phyloP scores from a whole-genome alignment of 1,139 yeast species.

The Torulaspora pretoriensis region DNA sequence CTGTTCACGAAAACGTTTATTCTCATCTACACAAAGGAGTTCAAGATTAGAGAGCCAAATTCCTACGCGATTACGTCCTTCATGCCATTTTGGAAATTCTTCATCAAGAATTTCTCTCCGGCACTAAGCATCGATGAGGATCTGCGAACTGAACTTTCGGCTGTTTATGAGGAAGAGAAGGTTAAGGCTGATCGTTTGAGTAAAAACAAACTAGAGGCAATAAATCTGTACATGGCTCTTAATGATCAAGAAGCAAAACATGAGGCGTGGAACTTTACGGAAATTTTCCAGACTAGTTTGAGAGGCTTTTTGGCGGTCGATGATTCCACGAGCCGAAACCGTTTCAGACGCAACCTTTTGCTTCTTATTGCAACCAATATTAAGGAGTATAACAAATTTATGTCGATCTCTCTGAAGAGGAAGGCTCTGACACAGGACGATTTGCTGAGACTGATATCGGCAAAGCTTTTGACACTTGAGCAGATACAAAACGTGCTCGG shows the following conservation, averaged over 20 bases:
- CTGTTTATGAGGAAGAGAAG: slow-evolving; percentile 33
- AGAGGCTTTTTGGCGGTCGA: slow-evolving; percentile 21
- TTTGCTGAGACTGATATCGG: slow-evolving; percentile 25
- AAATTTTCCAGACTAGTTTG: slow-evolving; percentile 31
- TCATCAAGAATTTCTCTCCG: slow-evolving; percentile 30
- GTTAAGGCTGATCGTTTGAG: slow-evolving; percentile 23
- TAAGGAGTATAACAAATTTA: slow-evolving; percentile 33
- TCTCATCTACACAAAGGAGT: slow-evolving; percentile 26
- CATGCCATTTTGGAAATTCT: slow-evolving; percentile 35
- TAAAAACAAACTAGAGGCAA: slow-evolving; percentile 19
- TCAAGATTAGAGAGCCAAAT: slow-evolving; percentile 24
- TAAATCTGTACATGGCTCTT: slow-evolving; percentile 18
- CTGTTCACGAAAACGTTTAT: slow-evolving; percentile 34
- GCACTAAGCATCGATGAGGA: slow-evolving; percentile 31
- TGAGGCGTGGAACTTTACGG: slow-evolving; percentile 25
- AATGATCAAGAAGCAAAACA: slow-evolving; percentile 13
- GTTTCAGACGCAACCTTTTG: slow-evolving; percentile 23
- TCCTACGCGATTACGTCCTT: slow-evolving; percentile 28
- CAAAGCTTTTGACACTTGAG: slow-evolving; percentile 31
- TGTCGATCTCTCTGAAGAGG: slow-evolving; percentile 33
- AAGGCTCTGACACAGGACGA: slow-evolving; percentile 26
- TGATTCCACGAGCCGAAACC: slow-evolving; percentile 9
- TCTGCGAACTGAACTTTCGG: slow-evolving; percentile 27
- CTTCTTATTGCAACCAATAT: slow-evolving; percentile 24
- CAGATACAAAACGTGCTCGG: slow-evolving; percentile 30